Evolutionary conservation across 163 green algal species (phyloP).

Genomic region (Chloroidium sp.): DNA sequence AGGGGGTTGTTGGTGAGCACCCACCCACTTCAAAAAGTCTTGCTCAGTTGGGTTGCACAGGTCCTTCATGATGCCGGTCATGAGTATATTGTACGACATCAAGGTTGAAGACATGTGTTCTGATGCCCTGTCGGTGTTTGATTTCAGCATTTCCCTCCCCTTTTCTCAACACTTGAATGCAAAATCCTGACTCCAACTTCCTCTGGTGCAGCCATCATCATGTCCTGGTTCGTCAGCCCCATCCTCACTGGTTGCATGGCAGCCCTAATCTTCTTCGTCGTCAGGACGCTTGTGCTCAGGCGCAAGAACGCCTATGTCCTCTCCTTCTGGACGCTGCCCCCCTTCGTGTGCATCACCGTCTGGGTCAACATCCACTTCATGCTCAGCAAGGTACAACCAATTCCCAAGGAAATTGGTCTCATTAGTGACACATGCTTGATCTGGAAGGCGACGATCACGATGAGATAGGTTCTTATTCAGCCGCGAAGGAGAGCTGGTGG

Average conservation of each 20-base stretch:
- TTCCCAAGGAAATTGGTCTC: too few relatives aligned
- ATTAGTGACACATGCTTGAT: too few relatives aligned
- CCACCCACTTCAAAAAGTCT: too few relatives aligned
- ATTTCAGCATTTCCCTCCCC: too few relatives aligned
- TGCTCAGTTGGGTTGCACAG: too few relatives aligned
- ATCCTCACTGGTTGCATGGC: slow-evolving; percentile 11
- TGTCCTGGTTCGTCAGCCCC: slow-evolving; percentile 28
- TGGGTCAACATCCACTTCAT: slow-evolving; percentile 33
- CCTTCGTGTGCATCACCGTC: slow-evolving; percentile 33
- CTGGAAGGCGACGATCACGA: too few relatives aligned
- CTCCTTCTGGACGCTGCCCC: slow-evolving; percentile 14
- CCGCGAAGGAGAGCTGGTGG: too few relatives aligned
- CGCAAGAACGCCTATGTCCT: slow-evolving; percentile 9
- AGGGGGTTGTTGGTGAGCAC: slow-evolving; percentile 20
- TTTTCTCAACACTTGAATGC: neutral
- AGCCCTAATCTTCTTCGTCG: slow-evolving; percentile 14
- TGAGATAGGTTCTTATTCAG: too few relatives aligned
- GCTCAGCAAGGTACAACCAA: slow-evolving; percentile 32
- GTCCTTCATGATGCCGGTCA: too few relatives aligned
- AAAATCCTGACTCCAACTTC: neutral
- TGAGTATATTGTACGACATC: too few relatives aligned
- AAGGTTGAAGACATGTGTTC: too few relatives aligned
- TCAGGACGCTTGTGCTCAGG: slow-evolving; percentile 9
- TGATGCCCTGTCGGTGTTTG: too few relatives aligned
- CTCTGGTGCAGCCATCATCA: slow-evolving; percentile 27